Conservation (phyloP, 352 stramenopile species). For the Saprolegnia diclina region DNA sequence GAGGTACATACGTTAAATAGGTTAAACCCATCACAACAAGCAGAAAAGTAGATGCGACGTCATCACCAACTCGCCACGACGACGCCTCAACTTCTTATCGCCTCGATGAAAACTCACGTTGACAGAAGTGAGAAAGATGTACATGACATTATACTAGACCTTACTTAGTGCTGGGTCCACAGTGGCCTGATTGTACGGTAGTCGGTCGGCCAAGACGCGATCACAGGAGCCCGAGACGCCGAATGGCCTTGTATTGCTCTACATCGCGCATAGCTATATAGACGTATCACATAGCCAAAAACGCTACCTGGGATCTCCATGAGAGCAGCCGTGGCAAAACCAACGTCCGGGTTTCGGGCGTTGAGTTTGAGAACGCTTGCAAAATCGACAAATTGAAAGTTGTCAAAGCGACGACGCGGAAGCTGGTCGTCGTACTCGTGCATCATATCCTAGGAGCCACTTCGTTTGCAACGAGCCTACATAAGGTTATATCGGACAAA, state of each 20-base stretch:
- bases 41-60: no score
- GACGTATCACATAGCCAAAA: not conserved
- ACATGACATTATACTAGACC: not conserved
- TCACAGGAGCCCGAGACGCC: not conserved
- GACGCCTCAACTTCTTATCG: no score
- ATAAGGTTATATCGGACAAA: slow-evolving; percentile 26
- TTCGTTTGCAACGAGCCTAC: not conserved
- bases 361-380: slow-evolving; percentile 49
- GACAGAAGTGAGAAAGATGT: not conserved
- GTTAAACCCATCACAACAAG: no score
- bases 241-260: slow-evolving; percentile 23
- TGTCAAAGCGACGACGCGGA: slow-evolving; percentile 55
- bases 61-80: no score
- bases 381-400: slow-evolving; percentile 77
- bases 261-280: not conserved
- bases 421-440: slow-evolving; percentile 55
- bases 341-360: slow-evolving; percentile 43
- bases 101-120: not conserved
- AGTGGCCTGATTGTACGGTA: not conserved
- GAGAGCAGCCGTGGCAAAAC: slow-evolving; percentile 57
- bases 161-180: no score
- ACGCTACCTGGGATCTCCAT: slow-evolving; percentile 52
- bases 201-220: no score
- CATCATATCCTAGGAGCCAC: slow-evolving; percentile 42
- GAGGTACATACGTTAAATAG: no score